Conservation (phyloP, 306 rosid species). For the Fagus sylvatica region DNA sequence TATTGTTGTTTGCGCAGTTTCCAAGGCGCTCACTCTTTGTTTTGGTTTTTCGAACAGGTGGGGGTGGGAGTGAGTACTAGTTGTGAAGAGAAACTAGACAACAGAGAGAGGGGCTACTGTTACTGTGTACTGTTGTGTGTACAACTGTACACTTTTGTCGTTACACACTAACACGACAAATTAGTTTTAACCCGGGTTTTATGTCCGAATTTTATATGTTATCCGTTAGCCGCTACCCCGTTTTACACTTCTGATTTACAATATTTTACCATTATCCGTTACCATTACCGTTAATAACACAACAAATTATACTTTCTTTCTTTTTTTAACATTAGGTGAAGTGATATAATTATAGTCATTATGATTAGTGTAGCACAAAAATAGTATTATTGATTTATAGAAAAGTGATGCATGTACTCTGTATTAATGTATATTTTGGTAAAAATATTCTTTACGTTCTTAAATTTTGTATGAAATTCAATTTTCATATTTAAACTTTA, state of each 20-base stretch:
- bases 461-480: no score
- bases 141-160: slow-evolving; percentile 16
- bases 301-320: no score
- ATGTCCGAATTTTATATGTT: slow-evolving; percentile 29
- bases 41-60: neutral
- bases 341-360: no score
- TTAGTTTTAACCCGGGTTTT: slow-evolving; percentile 24
- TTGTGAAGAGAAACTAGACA: neutral
- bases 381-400: no score
- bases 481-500: no score
- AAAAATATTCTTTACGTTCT: no score
- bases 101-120: neutral
- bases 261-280: neutral
- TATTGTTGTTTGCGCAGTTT: slow-evolving; percentile 14
- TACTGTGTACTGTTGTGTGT: neutral
- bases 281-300: no score
- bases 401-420: no score
- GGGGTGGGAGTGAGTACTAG: neutral
- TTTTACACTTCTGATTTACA: no score
- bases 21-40: slow-evolving; percentile 14
- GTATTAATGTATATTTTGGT: no score
- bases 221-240: neutral
- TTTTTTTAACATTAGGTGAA: no score
- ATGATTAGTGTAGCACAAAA: no score
- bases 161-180: neutral